Base-by-base conservation (phyloP, 192 early-diverging fungal genomes). In the Coemansia sp. region DNA sequence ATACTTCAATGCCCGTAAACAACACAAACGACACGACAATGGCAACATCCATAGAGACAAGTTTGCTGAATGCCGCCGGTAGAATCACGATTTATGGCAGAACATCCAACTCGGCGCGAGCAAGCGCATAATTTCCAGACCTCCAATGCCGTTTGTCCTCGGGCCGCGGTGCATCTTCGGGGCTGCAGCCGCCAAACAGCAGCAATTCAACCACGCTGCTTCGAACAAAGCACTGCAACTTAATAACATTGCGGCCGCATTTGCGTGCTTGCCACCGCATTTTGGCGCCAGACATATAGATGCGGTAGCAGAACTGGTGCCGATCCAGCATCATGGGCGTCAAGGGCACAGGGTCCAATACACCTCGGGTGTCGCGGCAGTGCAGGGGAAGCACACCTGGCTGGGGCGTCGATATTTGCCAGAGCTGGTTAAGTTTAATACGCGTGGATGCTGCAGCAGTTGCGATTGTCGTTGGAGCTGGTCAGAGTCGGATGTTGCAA, bases 231-330 rank as follows among this genome's bases (percentile, higher is more conserved):
- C 76, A 79, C 25, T 73, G 76, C 18, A 79, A 60, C 55, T 72
- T 67, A 1, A 58, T 28, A 6, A 51, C 58, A n/a, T 25, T 36
- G 12, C 34, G 44, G 28, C 61, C 52, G 5, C 56, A 21, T 15
- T 24, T 14, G 26, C 60, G 63, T 18, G 64, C 67, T 40, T 66
- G 49, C 76, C 71, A 79, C n/a, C 67, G 58, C 76, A 79, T 73
- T 56, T 66, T 70, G 53, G 56, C 70, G 21, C 76, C 76, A 3
- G 66, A 55, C 26, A 79, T 53, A 17, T 64, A 66, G 60, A 79
- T 73, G 21, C 76, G 76, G 50, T 73, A 79, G 67, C 76, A 79
- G 64, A 73, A 79, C 61, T 67, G 71, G 76, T 73, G 58, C 14
- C 76, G 71, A 36, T 79, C 76, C 10, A 63, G 60, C 14, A 79